Evolutionary conservation across 2,329 filamentous ascomycete genomes (phyloP).

Genomic region (Myriosclerotinia curreyana): DNA sequence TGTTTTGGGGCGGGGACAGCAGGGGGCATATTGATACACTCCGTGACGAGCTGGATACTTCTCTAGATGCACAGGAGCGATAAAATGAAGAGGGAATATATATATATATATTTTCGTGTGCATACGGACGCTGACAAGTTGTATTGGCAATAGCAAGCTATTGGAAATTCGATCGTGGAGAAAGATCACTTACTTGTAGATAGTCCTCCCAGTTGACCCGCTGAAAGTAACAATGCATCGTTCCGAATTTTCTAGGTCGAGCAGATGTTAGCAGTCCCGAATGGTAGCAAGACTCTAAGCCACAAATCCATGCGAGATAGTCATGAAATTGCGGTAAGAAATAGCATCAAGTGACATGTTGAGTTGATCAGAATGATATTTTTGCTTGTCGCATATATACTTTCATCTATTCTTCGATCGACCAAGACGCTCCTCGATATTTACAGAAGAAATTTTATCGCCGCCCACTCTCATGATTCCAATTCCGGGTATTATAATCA

Average conservation of each 20-base stretch:
- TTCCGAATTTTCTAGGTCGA: neutral
- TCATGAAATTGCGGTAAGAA: neutral
- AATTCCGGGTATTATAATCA: neutral
- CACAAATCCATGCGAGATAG: neutral
- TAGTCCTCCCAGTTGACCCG: neutral
- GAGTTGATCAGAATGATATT: neutral
- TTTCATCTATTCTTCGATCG: neutral
- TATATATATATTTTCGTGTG: neutral
- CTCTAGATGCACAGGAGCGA: neutral
- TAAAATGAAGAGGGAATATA: neutral
- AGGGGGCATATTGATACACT: neutral
- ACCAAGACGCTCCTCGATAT: neutral
- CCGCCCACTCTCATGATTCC: neutral
- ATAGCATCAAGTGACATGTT: neutral
- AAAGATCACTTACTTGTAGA: neutral
- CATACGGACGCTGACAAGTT: neutral
- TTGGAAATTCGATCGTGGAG: neutral
- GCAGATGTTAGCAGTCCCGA: neutral
- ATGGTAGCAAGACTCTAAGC: neutral
- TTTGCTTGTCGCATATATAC: neutral
- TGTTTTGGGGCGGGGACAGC: constrained; percentile 7
- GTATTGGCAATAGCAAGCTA: neutral
- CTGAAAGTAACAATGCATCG: neutral
- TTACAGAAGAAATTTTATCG: too few relatives aligned
- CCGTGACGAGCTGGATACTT: neutral